Evolutionary conservation across 345 rosid genomes (phyloP), one percentile per base, ranked within the genome.

Genomic region (Hibiscus trionum): DNA sequence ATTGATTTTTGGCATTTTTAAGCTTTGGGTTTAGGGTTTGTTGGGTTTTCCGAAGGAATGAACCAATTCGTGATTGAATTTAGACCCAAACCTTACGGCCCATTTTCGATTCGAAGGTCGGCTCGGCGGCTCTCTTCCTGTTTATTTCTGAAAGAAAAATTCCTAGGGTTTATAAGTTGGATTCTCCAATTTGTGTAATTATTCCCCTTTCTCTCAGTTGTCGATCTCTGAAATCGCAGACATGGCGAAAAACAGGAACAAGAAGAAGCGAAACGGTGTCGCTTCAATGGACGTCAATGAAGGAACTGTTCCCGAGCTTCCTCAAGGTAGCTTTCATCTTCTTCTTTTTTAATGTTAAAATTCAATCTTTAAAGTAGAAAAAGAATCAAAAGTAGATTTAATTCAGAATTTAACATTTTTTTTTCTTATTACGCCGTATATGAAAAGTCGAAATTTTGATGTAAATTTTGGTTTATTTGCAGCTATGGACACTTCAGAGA

Each of bases 401-500:
- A 21, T 65, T 44, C 33, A 11, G 16, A 21, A 17, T 19, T 61
- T 29, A 15, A n/a, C 57, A 56, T 10, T 12, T 7, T 17, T 17
- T 64, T 12, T 39, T 5, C n/a, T 4, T 42, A 42, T 42, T 39
- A 8, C 46, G 16, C 26, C 14, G 9, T 24, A 29, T 26, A 24
- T 3, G 1, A 58, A 26, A 26, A 26, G 8, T 21, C 1, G 24
- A 21, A 21, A 21, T 21, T 21, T 24, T 27, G 35, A 11, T 66
- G 12, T 16, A 4, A 44, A 6, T 35, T 49, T 19, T 35, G 17
- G 17, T 55, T 55, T 39, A n/a, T 39, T n/a, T 65, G 77, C 86
- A 88, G 98, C 90, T 4, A 90, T 90, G 97, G 95, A 90, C 77
- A 89, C 87, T 42, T 80, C 93, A 0, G 91, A 89, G 76, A 72